Evolutionary conservation across 2,329 filamentous ascomycete species (phyloP), one percentile per base, ranked within the genome.

Genomic region (Penicillium decumbens): DNA sequence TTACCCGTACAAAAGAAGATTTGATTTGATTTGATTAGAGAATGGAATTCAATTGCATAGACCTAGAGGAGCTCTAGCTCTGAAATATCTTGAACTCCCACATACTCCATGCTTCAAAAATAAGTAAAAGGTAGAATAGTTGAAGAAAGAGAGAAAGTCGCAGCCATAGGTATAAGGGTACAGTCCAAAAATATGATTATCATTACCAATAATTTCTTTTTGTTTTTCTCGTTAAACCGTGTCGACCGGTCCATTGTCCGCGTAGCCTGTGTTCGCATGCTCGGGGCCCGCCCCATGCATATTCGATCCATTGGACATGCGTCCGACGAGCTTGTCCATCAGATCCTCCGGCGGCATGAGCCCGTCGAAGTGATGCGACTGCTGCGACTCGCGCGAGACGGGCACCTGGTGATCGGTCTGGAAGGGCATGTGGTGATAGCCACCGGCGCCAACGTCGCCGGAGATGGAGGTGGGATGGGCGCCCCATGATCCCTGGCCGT

Each of bases 291-390:
- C 56, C 57, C 65, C 66, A 50, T 70, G 65, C 58, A 71, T 63
- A 43, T 60, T 57, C 30, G 61, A 56, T 48, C 64, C 66, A 27
- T 58, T 59, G 30, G 68, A 55, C 46, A 71, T 64, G 15, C 65
- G 62, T 24, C 67, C 65, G 29, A 71, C 68, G 27, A 70, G 49
- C 53, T 69, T 71, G 41, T 69, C 66, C 53, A 70, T 68, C 51
- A 71, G 54, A 44, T 70, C 67, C 35, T 71, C 68, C 0, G 66
- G 58, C 8, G 65, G 58, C 46, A 69, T 49, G 20, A 70, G 53
- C 2, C 60, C 62, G 41, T 70, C 68, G 10, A 70, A 64, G 9
- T 64, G 57, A 45, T 60, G 66, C 29, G 51, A 43, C 41, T 64
- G 66, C 33, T 69, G 64, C 24, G 64, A 53, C 48, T 69, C 69